Evolutionary conservation across 768 basidiomycete species (phyloP).

Genomic region (Boletus tomentosulus): DNA sequence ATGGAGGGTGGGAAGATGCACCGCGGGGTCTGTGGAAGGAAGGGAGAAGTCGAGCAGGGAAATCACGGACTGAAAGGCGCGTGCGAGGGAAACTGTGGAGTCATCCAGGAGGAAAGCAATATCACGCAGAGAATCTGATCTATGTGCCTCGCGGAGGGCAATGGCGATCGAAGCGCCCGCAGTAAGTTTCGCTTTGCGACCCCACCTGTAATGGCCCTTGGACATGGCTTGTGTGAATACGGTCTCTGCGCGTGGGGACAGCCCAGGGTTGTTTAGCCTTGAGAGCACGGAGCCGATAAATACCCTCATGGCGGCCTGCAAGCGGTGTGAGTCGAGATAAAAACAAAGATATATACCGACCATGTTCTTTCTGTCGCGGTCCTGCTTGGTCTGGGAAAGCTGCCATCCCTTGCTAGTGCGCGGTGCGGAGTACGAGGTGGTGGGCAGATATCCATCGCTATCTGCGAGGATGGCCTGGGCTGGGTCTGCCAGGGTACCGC

Average conservation of each 20-base stretch:
- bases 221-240: conserved; percentile 69
- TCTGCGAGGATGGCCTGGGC: conserved; percentile 56
- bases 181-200: conserved; percentile 61
- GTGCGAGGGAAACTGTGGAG: conserved; percentile 46
- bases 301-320: conserved; percentile 57
- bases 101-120: conserved; percentile 66
- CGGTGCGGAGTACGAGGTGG: conserved; percentile 42
- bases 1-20: conserved; percentile 55
- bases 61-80: conserved; percentile 50
- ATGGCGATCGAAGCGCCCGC: conserved; percentile 69
- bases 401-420: conserved; percentile 53
- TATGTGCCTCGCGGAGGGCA: conserved; percentile 66
- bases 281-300: conserved; percentile 60
- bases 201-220: conserved; percentile 63
- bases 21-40: conserved; percentile 51
- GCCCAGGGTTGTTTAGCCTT: conserved; percentile 55
- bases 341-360: conserved; percentile 36
- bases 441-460: conserved; percentile 32
- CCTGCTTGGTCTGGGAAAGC: conserved; percentile 62
- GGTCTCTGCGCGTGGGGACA: conserved; percentile 59
- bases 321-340: conserved; percentile 14
- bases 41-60: conserved; percentile 53
- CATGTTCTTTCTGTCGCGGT: conserved; percentile 57
- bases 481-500: conserved; percentile 67
- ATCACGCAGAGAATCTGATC: conserved; percentile 62